Percentiles rank a stretch among this genome's conserved stretches.
Conservation (phyloP, 345 rosid genomes). For the Populus deltoides region DNA sequence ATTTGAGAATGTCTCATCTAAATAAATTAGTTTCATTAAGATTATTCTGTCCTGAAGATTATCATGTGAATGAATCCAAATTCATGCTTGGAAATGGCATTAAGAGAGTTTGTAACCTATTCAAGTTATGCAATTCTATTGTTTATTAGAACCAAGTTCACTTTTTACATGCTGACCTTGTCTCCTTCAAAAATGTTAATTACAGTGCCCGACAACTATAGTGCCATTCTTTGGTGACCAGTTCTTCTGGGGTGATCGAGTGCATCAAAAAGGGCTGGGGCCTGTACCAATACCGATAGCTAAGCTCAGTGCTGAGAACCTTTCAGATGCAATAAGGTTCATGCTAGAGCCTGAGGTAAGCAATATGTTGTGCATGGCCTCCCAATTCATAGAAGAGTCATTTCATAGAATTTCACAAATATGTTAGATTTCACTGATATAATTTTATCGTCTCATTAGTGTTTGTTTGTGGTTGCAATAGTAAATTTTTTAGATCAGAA, state of each 20-base stretch:
- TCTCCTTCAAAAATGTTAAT: constrained; percentile 16
- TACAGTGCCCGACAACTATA: constrained; percentile 92
- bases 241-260: constrained; percentile 94
- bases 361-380: background rate
- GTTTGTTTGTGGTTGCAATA: background rate
- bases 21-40: background rate
- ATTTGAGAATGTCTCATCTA: background rate
- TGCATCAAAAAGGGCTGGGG: constrained; percentile 68
- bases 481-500: background rate
- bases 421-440: background rate
- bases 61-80: background rate
- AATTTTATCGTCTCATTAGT: background rate
- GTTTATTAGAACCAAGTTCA: background rate
- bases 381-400: background rate
- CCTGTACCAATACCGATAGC: constrained; percentile 83
- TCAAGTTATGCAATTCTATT: background rate
- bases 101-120: background rate
- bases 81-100: background rate
- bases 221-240: constrained; percentile 99
- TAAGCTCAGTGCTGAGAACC: constrained; percentile 71
- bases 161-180: background rate
- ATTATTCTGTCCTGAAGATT: background rate
- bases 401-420: background rate
- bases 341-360: constrained; percentile 94
- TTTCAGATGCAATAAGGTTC: constrained; percentile 68